Evolutionary conservation across 352 stramenopile species (phyloP).

Genomic region (Pythium aphanidermatum): DNA sequence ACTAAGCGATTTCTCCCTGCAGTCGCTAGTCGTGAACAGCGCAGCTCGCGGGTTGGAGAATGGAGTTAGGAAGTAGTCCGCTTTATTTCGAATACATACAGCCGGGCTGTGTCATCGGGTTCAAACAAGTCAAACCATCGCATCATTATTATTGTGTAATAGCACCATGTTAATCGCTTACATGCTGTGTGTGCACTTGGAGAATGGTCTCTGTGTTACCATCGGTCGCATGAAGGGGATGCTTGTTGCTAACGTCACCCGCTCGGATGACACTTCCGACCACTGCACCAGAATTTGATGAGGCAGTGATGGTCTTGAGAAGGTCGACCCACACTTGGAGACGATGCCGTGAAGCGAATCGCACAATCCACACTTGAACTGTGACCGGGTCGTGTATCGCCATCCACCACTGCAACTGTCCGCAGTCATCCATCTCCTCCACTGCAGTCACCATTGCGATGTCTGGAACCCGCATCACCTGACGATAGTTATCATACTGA

Average conservation of each 20-base stretch:
- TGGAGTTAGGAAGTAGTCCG: constrained; percentile 17
- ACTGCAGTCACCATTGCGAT: constrained; percentile 57
- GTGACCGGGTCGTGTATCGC: constrained; percentile 45
- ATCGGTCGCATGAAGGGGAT: neutral
- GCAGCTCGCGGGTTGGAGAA: constrained; percentile 13
- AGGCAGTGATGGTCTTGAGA: constrained; percentile 28
- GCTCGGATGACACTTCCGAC: constrained; percentile 39
- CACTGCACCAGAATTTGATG: constrained; percentile 25
- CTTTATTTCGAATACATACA: constrained; percentile 74
- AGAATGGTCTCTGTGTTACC: constrained; percentile 17
- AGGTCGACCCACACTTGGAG: constrained; percentile 38
- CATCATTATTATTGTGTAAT: constrained; percentile 9
- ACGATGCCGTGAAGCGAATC: constrained; percentile 38
- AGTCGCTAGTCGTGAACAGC: constrained; percentile 16
- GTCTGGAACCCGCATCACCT: constrained; percentile 45
- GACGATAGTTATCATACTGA: constrained; percentile 47
- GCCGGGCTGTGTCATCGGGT: constrained; percentile 57
- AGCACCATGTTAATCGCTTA: constrained; percentile 5
- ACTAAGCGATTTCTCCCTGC: constrained; percentile 38
- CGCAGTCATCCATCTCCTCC: constrained; percentile 30
- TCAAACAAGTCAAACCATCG: constrained; percentile 30
- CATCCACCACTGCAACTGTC: constrained; percentile 51
- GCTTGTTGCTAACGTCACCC: constrained; percentile 13
- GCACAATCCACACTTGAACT: constrained; percentile 57
- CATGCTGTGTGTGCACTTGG: constrained; percentile 16